Evolutionary conservation across 2,329 filamentous ascomycete genomes (phyloP), one percentile per base, ranked within the genome.

Genomic region (Phyllachora maydis): DNA sequence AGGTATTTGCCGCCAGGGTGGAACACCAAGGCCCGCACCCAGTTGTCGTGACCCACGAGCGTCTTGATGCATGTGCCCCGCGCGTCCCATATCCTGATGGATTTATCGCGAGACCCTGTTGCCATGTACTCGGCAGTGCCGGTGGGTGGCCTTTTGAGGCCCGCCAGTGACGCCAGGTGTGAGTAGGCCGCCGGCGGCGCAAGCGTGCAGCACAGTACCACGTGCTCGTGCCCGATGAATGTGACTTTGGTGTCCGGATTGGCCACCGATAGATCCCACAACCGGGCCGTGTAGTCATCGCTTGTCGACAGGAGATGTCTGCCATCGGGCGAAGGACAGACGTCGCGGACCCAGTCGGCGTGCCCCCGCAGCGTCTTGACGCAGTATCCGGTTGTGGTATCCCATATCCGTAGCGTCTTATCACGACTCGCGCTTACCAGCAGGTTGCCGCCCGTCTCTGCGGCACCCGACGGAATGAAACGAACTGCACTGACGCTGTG

Each of bases 1-100:
- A 95, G 59, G 39, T 88, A 93, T 47, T 85, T 90, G 20, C 85
- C 85, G 6, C 79, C 77, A 0, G 85, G 85, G 38, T 93, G 85
- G 45, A 92, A 95, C 7, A 81, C 69, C 5, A 93, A 49, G 1
- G 65, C 75, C 16, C 81, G 69, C 6, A 95, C 68, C 85, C 85
- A 95, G 43, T 93, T 93, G 44, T 93, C 83, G 42, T 93, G 85
- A 2, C 85, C 85, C 1, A 69, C 52, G 2, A 95, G 56, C 0
- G 76, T 88, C 44, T 81, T 85, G 41, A 93, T 69, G 32, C 79
- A 66, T 8, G 73, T 81, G 16, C 85, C 85, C 25, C 81, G 65
- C 8, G 72, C 64, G 42, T 92, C 79, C 81, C 83, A 93, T 5
- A 95, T 51, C 37, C 72, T 73, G 41, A 95, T 91, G 0, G 72